Conservation (phyloP, 2,329 filamentous ascomycete species). For the Neopestalotiopsis clavispora region DNA sequence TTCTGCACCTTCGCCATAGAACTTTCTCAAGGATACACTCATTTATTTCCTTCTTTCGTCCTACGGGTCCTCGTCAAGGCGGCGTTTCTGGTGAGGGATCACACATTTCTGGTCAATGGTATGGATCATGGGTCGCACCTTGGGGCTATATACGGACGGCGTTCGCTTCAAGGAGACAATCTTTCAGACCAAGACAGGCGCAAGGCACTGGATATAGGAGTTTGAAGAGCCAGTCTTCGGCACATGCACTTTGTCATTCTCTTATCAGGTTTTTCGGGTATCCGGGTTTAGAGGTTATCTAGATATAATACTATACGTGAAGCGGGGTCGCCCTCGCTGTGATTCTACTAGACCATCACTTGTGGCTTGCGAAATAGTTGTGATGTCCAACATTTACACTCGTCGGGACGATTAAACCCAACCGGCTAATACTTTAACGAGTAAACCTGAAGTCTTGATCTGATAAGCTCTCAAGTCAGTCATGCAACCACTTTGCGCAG, state of each 20-base stretch:
- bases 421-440: too few relatives aligned
- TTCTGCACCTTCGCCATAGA: not conserved
- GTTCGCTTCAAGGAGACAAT: not conserved
- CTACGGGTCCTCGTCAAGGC: not conserved
- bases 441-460: too few relatives aligned
- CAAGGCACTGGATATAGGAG: not conserved
- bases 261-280: not conserved
- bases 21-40: not conserved
- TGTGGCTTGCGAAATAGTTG: not conserved
- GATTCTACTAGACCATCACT: not conserved
- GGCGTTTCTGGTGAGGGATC: not conserved
- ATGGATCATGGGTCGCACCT: not conserved
- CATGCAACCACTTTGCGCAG: too few relatives aligned
- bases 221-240: not conserved
- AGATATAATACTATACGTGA: slow-evolving; percentile 1
- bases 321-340: not conserved
- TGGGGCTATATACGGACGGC: not conserved
- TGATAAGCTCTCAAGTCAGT: too few relatives aligned
- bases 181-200: not conserved
- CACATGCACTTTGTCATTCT: not conserved
- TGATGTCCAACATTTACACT: too few relatives aligned
- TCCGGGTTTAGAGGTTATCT: not conserved
- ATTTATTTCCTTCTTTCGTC: not conserved
- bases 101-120: not conserved
- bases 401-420: too few relatives aligned